Base-by-base conservation (phyloP, 768 basidiomycete genomes). In the Galerina marginata region DNA sequence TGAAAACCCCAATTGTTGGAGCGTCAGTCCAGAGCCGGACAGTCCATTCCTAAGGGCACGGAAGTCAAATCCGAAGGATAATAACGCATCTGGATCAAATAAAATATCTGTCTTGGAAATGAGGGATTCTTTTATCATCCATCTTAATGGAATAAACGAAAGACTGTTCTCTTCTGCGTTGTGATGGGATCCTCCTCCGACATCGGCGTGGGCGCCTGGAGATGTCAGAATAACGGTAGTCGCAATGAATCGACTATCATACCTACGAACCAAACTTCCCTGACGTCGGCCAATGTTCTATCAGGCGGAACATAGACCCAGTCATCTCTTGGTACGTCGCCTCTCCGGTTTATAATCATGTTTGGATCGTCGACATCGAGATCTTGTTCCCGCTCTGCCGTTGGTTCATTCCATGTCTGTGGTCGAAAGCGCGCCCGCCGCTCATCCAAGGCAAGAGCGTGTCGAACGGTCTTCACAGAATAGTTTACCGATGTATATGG, bases 61-160 rank as follows among this genome's bases (percentile, higher is more conserved):
- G 40, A 70, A 60, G 54, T 70, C 61, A 51, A 71, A 70, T 0
- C 61, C 68, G 40, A 71, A 48, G 10, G 20, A 25, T 23, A 44
- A 43, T 20, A 73, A 59, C 23, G 60, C 66, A 25, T 65, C 45
- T 29, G 56, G 37, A 36, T 73, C 65, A 25, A 71, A 71, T 23
- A 62, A 50, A 26, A 69, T 67, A 0, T 62, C 70, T 15, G 68
- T 66, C 12, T 55, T 25, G 6, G 60, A 48, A 9, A 68, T 11
- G 38, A 73, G 55, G 45, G 64, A 69, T 49, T 73, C 72, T 16
- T 66, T 71, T 50, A 73, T 71, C 72, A 73, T 73, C 72, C 72
- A 73, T 20, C 72, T 60, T 40, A 73, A 58, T 1, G 70, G 67
- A 39, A 73, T 70, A 44, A 61, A 64, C 1, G 70, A 69, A 7